phyloP scores from a whole-genome alignment of 2,329 filamentous ascomycete species.

The Penicillium corylophilum region DNA sequence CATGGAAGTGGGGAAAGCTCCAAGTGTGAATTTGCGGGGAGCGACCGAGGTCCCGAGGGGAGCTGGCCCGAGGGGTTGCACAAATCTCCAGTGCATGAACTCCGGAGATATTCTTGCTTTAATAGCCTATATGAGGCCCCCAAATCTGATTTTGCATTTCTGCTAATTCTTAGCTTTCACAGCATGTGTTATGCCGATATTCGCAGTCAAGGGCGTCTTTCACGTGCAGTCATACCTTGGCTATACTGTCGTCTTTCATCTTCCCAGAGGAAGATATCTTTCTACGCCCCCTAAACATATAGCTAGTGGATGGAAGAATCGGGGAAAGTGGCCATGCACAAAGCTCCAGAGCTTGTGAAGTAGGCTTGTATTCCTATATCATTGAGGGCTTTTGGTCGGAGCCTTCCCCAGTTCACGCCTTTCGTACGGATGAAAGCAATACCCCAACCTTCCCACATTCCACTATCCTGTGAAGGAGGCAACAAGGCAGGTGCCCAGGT shows the following conservation, averaged over 20 bases:
- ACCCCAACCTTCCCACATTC: slow-evolving; percentile 1
- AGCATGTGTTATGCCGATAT: neutral
- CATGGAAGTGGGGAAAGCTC: slow-evolving; percentile 7
- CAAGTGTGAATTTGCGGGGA: slow-evolving; percentile 26
- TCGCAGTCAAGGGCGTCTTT: neutral
- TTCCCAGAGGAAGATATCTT: too few relatives aligned
- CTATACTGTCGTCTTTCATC: too few relatives aligned
- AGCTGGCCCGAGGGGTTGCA: slow-evolving; percentile 10
- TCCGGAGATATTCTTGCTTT: slow-evolving; percentile 3
- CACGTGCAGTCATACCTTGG: neutral
- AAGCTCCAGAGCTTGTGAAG: too few relatives aligned
- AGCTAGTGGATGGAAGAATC: too few relatives aligned
- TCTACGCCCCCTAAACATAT: too few relatives aligned
- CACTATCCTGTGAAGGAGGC: neutral
- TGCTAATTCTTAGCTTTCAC: neutral
- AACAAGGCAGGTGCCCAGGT: neutral
- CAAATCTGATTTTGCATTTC: neutral
- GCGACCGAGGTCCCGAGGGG: slow-evolving; percentile 38
- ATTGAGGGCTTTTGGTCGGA: too few relatives aligned
- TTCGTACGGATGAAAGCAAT: neutral
- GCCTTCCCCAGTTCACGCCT: neutral
- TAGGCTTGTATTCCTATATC: too few relatives aligned
- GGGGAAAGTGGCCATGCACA: too few relatives aligned
- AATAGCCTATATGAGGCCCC: neutral
- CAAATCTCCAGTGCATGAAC: slow-evolving; percentile 6